Evolutionary conservation across 2,329 filamentous ascomycete genomes (phyloP), one percentile per base, ranked within the genome.

Genomic region (Penicillium sp.): DNA sequence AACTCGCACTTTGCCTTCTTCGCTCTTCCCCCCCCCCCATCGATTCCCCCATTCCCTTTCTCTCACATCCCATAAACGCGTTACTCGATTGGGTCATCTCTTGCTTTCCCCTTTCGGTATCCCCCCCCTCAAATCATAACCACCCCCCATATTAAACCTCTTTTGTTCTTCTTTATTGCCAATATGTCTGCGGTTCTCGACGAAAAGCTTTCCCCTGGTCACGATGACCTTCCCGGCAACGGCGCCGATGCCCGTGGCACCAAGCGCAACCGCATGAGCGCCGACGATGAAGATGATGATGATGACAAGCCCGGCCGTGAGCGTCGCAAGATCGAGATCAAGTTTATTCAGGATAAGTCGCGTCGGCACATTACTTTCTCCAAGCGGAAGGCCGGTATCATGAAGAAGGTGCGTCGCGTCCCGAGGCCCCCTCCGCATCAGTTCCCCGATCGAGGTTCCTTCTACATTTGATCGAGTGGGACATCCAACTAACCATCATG

Each of bases 321-420:
- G 85, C 89, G 94, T 74, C 88, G 94, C 80, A 99, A 99, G 89
- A 99, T 99, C 71, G 94, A 99, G 79, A 99, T 99, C 81, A 99
- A 99, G 85, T 99, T 99, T 81, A 99, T 99, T 78, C 93, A 92
- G 78, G 94, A 99, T 80, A 99, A 99, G 83, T 97, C 93, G 80
- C 92, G 94, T 80, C 89, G 94, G 62, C 94, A 99, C 82, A 99
- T 97, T 75, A 97, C 94, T 71, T 97, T 99, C 78, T 97, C 93
- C 68, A 99, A 99, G 87, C 91, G 94, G 76, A 99, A 99, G 83
- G 94, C 94, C 55, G 94, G 94, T 69, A 97, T 99, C 78, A 97
- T 99, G 94, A 97, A 99, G 85, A 97, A 97, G 92, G 94, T 97
- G 75, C 67, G 87, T 82, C 61, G 64, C 66, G 60, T 66, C 46